Evolutionary conservation across 2,329 filamentous ascomycete species (phyloP).

Genomic region (Paraphoma chrysanthemicola): DNA sequence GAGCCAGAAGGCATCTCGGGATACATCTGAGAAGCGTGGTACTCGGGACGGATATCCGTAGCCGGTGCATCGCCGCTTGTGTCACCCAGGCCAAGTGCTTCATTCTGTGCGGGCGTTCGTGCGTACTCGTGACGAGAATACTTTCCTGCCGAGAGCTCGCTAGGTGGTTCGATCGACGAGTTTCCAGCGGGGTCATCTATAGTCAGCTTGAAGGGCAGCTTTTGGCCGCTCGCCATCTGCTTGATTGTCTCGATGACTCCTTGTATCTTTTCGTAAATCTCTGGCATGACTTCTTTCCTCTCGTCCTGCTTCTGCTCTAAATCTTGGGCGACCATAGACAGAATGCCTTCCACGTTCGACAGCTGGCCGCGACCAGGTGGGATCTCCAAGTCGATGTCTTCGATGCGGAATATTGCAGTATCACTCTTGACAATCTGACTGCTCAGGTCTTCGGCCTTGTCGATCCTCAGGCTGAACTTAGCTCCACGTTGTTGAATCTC

Average conservation of each 20-base stretch:
- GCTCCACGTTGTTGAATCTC: conserved; percentile 88
- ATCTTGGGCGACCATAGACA: conserved; percentile 79
- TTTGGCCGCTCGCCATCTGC: conserved; percentile 77
- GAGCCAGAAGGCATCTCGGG: conserved; percentile 48
- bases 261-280: conserved; percentile 79
- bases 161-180: conserved; percentile 92
- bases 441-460: conserved; percentile 74
- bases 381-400: conserved; percentile 92
- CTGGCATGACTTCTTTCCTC: conserved; percentile 78
- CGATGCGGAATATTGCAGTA: conserved; percentile 81
- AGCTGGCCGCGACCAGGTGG: conserved; percentile 89
- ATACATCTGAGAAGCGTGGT: conserved; percentile 55
- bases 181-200: conserved; percentile 94
- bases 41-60: conserved; percentile 62
- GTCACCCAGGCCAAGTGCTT: conserved; percentile 75
- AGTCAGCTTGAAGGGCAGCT: conserved; percentile 86
- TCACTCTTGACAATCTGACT: conserved; percentile 94
- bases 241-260: conserved; percentile 76
- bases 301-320: conserved; percentile 82
- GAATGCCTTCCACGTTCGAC: conserved; percentile 89
- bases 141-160: conserved; percentile 78
- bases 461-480: conserved; percentile 83
- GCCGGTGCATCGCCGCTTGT: conserved; percentile 58
- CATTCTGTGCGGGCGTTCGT: conserved; percentile 86
- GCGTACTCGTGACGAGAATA: conserved; percentile 86